These are phyloP conservation scores for Lanmaoa pseudosensibilis DNA, from an alignment of 768 basidiomycete species.

Conservation along the genomic window DNA sequence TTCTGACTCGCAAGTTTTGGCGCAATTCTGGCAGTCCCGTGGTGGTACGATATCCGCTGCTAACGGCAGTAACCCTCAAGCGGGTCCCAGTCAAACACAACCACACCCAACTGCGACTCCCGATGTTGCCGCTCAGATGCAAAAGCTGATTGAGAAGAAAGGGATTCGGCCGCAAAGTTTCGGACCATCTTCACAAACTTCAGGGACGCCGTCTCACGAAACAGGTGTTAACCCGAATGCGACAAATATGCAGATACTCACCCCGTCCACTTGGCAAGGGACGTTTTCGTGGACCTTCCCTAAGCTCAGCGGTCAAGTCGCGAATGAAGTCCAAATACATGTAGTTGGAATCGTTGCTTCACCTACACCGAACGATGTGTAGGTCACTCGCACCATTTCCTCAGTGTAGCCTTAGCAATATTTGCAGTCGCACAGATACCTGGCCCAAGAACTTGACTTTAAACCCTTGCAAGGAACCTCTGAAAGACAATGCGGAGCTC, in stretches of 20 bases:
- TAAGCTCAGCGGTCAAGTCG: slow-evolving; percentile 38
- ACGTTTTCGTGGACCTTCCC: slow-evolving; percentile 42
- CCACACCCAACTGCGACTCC: slow-evolving; percentile 2
- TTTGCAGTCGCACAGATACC: slow-evolving; percentile 45
- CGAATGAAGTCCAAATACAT: slow-evolving; percentile 39
- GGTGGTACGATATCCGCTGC: slow-evolving; percentile 14
- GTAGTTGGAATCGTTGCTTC: slow-evolving; percentile 28
- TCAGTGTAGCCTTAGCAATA: slow-evolving; percentile 1
- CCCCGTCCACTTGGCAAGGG: slow-evolving; percentile 46
- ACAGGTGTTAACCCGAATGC: slow-evolving; percentile 1
- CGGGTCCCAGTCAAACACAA: slow-evolving; percentile 17
- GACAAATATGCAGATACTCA: slow-evolving; percentile 2
- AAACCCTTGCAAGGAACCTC: slow-evolving; percentile 40
- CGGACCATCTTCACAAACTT: slow-evolving; percentile 17
- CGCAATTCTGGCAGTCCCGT: slow-evolving; percentile 32
- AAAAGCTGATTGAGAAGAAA: slow-evolving; percentile 49
- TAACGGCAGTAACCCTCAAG: slow-evolving; percentile 10
- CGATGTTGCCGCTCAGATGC: slow-evolving; percentile 43
- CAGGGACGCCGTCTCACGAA: slow-evolving; percentile 18
- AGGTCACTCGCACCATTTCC: slow-evolving; percentile 19
- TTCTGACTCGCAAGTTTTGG: slow-evolving; percentile 26
- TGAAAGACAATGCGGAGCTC: slow-evolving; percentile 42
- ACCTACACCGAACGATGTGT: slow-evolving; percentile 35
- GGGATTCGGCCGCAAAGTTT: slow-evolving; percentile 28
- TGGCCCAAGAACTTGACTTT: slow-evolving; percentile 54